Base-by-base conservation (phyloP, 2,329 filamentous ascomycete species). In the Pleoardoris graminearum region DNA sequence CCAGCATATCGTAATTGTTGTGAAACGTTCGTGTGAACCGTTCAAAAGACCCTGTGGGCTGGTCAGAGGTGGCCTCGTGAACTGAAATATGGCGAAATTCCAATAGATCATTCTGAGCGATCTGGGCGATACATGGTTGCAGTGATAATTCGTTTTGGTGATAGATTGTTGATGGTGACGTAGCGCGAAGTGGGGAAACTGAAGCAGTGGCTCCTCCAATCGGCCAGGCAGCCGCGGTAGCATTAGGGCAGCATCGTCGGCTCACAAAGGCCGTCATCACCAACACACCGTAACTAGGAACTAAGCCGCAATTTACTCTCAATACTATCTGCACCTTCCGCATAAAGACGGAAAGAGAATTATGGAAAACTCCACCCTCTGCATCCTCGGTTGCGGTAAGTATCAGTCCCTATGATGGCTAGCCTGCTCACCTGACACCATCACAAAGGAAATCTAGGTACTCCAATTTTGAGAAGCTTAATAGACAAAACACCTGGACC, bases 371-470 rank as follows among this genome's bases (percentile, higher is more conserved):
- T 30, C 50, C 17, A 63, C 59, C 5, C 50, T 68, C 5, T 68
- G 64, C 36, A 66, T 70, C 3, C 43, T 70, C 2, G 67, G 67
- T 17, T 70, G 67, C 50, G 67, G 66, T 65, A 65, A 25, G 61
- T n/a, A n/a, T n/a, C n/a, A n/a, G n/a, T n/a, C n/a, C n/a, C n/a
- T n/a, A n/a, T n/a, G n/a, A n/a, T n/a, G n/a, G n/a, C 8, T 29
- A 21, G 11, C 7, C 30, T 4, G 8, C 16, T 19, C 22, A n/a
- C 7, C 52, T 59, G 30, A 59, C 41, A 38, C 3, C 11, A 7
- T 10, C 8, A 16, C 23, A n/a, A 37, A 76, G 74, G 74, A 44
- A 76, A 76, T 35, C 59, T 76, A 29, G 73, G 73, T 25, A 69
- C 65, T 2, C 68, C 74, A 14, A 76, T 76, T 22, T 54, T 76